A percentile compares a stretch with the other conserved stretches of the same genome.
Evolutionary conservation across 129 eudicot species (phyloP).

Genomic region (Scalesia atractyloides): DNA sequence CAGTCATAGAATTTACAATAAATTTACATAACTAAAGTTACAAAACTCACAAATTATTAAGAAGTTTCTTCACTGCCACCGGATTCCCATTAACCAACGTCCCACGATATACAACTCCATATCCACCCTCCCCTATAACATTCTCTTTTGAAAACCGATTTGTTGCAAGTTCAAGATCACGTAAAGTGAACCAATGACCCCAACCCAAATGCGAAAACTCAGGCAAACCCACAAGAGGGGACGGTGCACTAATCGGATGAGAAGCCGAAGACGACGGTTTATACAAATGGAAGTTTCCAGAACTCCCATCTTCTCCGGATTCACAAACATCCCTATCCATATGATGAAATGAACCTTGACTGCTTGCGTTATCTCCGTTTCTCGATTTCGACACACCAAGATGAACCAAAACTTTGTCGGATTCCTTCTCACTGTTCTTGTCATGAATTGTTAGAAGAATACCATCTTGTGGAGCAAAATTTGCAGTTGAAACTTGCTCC

Average conservation of each 20-base stretch:
- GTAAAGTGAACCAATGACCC: constrained; percentile 90
- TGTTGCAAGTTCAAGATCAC: constrained; percentile 87
- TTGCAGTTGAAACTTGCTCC: constrained; percentile 71
- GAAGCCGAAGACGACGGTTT: constrained; percentile 68
- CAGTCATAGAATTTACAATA: not conserved
- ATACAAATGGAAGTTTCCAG: constrained; percentile 18
- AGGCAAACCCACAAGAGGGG: constrained; percentile 83
- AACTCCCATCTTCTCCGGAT: constrained; percentile 79
- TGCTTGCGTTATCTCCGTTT: constrained; percentile 57
- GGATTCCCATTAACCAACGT: constrained; percentile 60
- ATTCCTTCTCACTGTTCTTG: constrained; percentile 72
- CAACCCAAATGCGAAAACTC: constrained; percentile 90
- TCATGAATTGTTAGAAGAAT: constrained; percentile 78
- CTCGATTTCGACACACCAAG: constrained; percentile 55
- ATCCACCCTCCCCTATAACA: constrained; percentile 85
- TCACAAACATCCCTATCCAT: constrained; percentile 53
- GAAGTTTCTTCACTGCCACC: constrained; percentile 88
- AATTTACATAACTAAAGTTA: not conserved
- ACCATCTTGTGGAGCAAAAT: constrained; percentile 64
- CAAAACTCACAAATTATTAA: constrained; percentile 73
- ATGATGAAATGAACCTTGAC: constrained; percentile 73
- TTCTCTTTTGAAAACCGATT: constrained; percentile 73
- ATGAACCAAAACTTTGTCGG: constrained; percentile 78
- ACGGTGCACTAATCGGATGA: constrained; percentile 70
- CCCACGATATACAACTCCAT: constrained; percentile 82